Evolutionary conservation across 805 yeast genomes (phyloP), one percentile per base, ranked within the genome.

Genomic region (Ogataea kodamae): DNA sequence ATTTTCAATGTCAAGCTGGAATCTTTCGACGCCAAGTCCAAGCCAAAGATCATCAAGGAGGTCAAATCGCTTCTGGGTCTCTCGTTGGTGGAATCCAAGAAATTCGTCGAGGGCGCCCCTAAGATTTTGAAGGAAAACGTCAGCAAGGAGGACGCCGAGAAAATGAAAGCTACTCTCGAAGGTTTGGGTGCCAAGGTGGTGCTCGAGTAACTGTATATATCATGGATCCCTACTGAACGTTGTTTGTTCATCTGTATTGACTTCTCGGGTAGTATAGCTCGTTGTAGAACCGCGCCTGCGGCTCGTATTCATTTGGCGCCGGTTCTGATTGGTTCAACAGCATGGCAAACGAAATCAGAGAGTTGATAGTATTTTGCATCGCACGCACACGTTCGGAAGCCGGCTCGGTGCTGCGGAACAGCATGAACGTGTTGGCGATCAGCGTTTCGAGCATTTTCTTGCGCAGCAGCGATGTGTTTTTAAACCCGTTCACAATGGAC

Each of bases 31-130:
- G 77, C 97, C 40, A 89, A 88, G 68, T 65, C 95, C 39, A 92
- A 92, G 73, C 96, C 99, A 41, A 92, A 92, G 81, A 78, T 92
- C 62, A 92, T 92, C 61, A 92, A 92, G 72, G 98, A 92, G 68
- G 95, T 92, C 52, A 92, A 92, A 72, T 73, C 82, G 42, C 69
- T 90, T 57, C 74, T 92, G 55, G 96, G 96, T 10, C 72, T 92
- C 53, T 86, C 96, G 5, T 74, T 92, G 51, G 98, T 92, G 42
- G 97, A 92, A 61, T 85, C 97, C 43, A 92, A 92, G 79, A 92
- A 92, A 70, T 85, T 92, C 49, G 99, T 92, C 39, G 99, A 92
- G 71, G 67, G 87, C 54, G 97, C 99, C 43, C 99, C 99, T 52
- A 92, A 92, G 74, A 71, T 84, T 28, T 72, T 92, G 63, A 92